These are phyloP conservation scores for Acorus gramineus DNA, from an alignment of 106 monocot genomes.

Conservation along the genomic window DNA sequence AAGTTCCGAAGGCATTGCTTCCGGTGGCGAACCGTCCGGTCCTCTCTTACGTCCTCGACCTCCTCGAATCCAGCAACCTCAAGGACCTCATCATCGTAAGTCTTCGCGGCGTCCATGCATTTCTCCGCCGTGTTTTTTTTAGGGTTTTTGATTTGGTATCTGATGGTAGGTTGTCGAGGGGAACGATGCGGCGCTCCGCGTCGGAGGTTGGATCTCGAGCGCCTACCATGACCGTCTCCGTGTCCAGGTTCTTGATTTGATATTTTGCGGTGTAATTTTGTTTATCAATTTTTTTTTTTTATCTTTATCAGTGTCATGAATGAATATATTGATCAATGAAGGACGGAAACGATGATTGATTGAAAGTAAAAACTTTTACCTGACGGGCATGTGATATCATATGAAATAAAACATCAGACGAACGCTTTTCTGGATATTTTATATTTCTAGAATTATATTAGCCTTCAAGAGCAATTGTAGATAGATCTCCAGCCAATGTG, in stretches of 20 bases:
- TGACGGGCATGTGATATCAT: too few relatives aligned
- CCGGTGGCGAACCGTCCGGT: constrained; percentile 95
- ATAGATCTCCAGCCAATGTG: too few relatives aligned
- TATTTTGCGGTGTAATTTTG: background rate
- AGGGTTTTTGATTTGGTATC: background rate
- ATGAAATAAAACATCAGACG: too few relatives aligned
- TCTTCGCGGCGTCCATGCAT: background rate
- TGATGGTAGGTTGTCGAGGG: constrained; percentile 67
- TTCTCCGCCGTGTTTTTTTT: background rate
- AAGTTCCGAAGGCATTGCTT: constrained; percentile 78
- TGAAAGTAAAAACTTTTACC: too few relatives aligned
- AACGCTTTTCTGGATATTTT: too few relatives aligned
- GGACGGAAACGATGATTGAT: too few relatives aligned
- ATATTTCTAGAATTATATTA: too few relatives aligned
- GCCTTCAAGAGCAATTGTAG: too few relatives aligned
- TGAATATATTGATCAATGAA: background rate
- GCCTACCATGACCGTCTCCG: constrained; percentile 80
- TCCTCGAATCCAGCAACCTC: constrained; percentile 82
- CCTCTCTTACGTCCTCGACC: constrained; percentile 90
- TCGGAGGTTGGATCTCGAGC: constrained; percentile 75
- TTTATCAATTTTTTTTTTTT: background rate
- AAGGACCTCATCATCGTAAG: constrained; percentile 80
- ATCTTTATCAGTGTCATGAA: background rate
- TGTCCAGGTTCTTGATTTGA: constrained; percentile 47
- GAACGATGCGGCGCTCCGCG: constrained; percentile 39